Percentiles rank a stretch among this genome's conserved stretches.
Evolutionary conservation across 2,329 filamentous ascomycete genomes (phyloP).

Genomic region (Apiospora arundinis): DNA sequence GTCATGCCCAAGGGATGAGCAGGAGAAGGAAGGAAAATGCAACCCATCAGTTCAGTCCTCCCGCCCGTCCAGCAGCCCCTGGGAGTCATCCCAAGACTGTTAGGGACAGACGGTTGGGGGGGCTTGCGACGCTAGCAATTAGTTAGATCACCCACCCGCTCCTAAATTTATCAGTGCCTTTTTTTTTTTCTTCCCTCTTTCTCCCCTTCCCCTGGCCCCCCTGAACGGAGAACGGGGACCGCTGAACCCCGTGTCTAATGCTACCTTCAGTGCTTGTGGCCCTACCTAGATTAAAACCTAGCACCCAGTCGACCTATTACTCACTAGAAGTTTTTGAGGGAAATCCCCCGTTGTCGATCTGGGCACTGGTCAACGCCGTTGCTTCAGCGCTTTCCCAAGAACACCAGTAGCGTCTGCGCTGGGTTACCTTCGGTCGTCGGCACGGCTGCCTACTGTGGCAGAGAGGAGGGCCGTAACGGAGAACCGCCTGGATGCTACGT

Average conservation of each 20-base stretch:
- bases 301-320: neutral
- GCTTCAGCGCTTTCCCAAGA: conserved; percentile 19
- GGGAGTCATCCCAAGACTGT: neutral
- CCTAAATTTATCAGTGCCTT: neutral
- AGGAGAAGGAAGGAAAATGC: neutral
- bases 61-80: neutral
- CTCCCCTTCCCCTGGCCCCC: neutral
- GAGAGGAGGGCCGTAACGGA: neutral
- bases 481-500: neutral
- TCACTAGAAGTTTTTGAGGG: neutral
- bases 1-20: neutral
- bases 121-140: neutral
- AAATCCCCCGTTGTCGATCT: conserved; percentile 16
- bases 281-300: conserved; percentile 7
- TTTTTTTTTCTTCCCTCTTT: neutral
- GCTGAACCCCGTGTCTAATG: conserved; percentile 1
- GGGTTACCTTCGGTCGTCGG: neutral
- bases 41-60: neutral
- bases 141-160: conserved; percentile 2
- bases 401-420: neutral
- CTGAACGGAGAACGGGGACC: conserved; percentile 2
- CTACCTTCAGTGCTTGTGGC: neutral
- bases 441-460: conserved; percentile 3
- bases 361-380: neutral
- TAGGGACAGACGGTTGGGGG: neutral